Conservation (phyloP, 805 yeast species). For the Wickerhamomyces tratensis region DNA sequence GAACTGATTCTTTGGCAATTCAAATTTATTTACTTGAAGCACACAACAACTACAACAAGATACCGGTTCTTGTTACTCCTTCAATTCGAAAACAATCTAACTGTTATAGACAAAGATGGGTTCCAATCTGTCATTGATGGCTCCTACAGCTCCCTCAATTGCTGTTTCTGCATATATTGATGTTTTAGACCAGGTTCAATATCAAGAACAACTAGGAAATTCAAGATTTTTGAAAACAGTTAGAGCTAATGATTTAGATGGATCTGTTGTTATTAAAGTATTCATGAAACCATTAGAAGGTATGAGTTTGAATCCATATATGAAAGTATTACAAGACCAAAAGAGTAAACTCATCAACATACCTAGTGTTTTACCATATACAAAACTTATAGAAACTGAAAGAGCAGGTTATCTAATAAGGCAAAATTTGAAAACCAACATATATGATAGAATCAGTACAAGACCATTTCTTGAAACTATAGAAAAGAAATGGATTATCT, state of each 20-base stretch:
- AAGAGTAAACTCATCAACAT: constrained; percentile 32
- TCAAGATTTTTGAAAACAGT: constrained; percentile 82
- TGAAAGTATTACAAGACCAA: constrained; percentile 21
- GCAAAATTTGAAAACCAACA: constrained; percentile 66
- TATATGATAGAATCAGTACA: constrained; percentile 81
- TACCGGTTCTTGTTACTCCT: background rate
- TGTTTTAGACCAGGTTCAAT: constrained; percentile 66
- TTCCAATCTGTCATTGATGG: constrained; percentile 70
- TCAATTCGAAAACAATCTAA: background rate
- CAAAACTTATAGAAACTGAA: constrained; percentile 73
- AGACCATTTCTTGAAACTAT: constrained; percentile 78
- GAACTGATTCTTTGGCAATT: no score
- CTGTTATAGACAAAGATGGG: constrained; percentile 48
- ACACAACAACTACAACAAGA: background rate
- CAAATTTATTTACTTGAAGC: no score
- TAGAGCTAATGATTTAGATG: constrained; percentile 65
- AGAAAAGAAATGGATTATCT: constrained; percentile 79
- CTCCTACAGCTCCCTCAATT: constrained; percentile 88
- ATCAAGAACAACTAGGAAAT: constrained; percentile 64
- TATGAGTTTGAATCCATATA: constrained; percentile 14
- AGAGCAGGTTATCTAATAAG: constrained; percentile 87
- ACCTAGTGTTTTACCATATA: constrained; percentile 63
- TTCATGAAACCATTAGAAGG: constrained; percentile 62
- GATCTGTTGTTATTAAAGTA: constrained; percentile 69
- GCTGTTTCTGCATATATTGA: constrained; percentile 86